Percentiles rank a stretch among this genome's conserved stretches.
phyloP scores from a whole-genome alignment of 805 yeast genomes.

The Komagataella kurtzmanii region DNA sequence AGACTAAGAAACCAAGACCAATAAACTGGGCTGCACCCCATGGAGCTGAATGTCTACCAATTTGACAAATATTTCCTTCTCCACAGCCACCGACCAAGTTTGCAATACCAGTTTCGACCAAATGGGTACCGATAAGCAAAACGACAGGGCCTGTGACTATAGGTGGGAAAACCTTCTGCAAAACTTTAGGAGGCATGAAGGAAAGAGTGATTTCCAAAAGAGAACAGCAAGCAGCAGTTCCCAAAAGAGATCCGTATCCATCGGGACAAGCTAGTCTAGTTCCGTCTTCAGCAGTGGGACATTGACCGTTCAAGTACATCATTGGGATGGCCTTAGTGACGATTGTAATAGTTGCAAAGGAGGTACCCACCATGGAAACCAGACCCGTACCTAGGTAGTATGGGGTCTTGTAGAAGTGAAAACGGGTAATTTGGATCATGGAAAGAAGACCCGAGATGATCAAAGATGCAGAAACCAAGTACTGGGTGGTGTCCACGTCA shows the following conservation, averaged over 20 bases:
- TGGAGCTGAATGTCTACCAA: conserved; percentile 18
- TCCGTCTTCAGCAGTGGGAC: conserved; percentile 56
- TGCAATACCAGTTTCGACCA: conserved; percentile 66
- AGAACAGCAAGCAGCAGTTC: conserved; percentile 69
- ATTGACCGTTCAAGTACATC: conserved; percentile 63
- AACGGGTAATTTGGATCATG: conserved; percentile 64
- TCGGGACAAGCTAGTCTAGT: conserved; percentile 67
- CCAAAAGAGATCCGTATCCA: conserved; percentile 82
- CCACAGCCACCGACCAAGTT: conserved; percentile 87
- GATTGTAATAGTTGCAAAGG: conserved; percentile 79
- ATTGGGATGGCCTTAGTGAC: conserved; percentile 64
- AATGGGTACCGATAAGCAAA: conserved; percentile 60
- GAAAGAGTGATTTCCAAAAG: conserved; percentile 60
- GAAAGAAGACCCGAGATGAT: conserved; percentile 65
- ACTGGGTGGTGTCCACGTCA: conserved; percentile 33
- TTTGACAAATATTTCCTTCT: not conserved
- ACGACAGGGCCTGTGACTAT: conserved; percentile 92
- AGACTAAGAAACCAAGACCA: conserved; percentile 81
- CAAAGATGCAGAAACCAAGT: conserved; percentile 57
- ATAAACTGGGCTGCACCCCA: conserved; percentile 86
- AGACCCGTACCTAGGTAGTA: conserved; percentile 82
- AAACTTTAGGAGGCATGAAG: conserved; percentile 58
- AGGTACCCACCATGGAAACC: conserved; percentile 82
- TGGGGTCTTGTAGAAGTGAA: conserved; percentile 60
- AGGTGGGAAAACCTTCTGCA: conserved; percentile 75